These are phyloP conservation scores for Solanum infundibuliforme DNA, from an alignment of 257 asterid species.

Conservation along the genomic window DNA sequence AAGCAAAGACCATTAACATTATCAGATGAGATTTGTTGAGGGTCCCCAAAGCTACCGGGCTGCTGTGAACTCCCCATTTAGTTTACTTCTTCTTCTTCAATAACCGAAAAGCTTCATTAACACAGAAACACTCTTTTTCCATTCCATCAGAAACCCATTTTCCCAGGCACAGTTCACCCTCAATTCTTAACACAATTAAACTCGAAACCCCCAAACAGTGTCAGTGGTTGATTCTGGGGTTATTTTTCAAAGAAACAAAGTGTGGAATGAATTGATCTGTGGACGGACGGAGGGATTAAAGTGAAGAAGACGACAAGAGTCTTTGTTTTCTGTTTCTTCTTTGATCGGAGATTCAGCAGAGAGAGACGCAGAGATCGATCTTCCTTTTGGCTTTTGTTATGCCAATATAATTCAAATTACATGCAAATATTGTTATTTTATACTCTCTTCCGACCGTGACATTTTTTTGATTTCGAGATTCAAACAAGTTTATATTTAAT, in stretches of 20 bases:
- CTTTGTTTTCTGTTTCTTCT: background rate
- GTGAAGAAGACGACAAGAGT: background rate
- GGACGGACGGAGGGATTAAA: background rate
- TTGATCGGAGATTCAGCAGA: background rate
- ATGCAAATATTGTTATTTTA: background rate
- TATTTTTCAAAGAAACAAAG: background rate
- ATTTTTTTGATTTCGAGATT: no score
- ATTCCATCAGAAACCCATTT: background rate
- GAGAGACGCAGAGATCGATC: background rate
- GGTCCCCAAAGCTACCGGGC: background rate
- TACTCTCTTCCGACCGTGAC: no score
- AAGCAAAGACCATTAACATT: slow-evolving; percentile 63
- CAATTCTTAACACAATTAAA: background rate
- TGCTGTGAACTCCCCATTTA: slow-evolving; percentile 9
- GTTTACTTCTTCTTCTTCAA: background rate
- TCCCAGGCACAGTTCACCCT: background rate
- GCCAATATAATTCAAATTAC: background rate
- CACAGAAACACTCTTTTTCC: background rate
- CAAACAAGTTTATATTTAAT: no score
- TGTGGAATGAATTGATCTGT: background rate
- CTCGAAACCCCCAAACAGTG: background rate
- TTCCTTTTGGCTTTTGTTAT: background rate
- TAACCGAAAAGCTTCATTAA: background rate
- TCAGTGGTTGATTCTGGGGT: background rate
- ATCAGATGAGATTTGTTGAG: slow-evolving; percentile 63